Evolutionary conservation across 1,284 basidiomycete genomes (phyloP).

Genomic region (Ceratobasidium theobromae): DNA sequence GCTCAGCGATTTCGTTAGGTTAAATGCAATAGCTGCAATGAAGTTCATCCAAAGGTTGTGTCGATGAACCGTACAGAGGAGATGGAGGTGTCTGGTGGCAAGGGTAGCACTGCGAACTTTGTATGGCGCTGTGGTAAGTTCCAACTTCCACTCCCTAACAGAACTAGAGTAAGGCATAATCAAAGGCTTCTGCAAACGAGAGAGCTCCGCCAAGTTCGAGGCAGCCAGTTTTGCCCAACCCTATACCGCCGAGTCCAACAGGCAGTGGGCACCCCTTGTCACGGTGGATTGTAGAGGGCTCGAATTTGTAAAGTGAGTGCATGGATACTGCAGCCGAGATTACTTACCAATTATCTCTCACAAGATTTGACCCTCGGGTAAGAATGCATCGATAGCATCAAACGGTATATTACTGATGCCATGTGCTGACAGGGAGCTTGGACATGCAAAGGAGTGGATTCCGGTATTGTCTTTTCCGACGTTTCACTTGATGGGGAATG

Average conservation of each 20-base stretch:
- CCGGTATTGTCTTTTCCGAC: constrained; percentile 58
- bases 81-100: constrained; percentile 61
- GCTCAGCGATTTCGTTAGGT: constrained; percentile 51
- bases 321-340: background rate
- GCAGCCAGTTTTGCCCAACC: constrained; percentile 48
- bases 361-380: constrained; percentile 26
- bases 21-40: constrained; percentile 75
- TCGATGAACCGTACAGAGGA: constrained; percentile 69
- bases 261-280: constrained; percentile 59
- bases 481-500: constrained; percentile 68
- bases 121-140: constrained; percentile 67
- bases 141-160: background rate
- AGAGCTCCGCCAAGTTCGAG: constrained; percentile 74
- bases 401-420: constrained; percentile 25
- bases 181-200: constrained; percentile 61
- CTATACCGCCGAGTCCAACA: constrained; percentile 60
- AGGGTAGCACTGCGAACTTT: constrained; percentile 68
- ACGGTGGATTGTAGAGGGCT: constrained; percentile 75
- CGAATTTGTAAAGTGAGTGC: constrained; percentile 55
- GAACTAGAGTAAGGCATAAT: background rate
- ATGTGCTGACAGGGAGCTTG: constrained; percentile 57
- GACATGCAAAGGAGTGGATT: constrained; percentile 64
- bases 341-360: background rate
- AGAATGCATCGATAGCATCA: background rate
- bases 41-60: constrained; percentile 67